Evolutionary conservation across 116 monocot species (phyloP).

Genomic region (Phalaenopsis hybrid): DNA sequence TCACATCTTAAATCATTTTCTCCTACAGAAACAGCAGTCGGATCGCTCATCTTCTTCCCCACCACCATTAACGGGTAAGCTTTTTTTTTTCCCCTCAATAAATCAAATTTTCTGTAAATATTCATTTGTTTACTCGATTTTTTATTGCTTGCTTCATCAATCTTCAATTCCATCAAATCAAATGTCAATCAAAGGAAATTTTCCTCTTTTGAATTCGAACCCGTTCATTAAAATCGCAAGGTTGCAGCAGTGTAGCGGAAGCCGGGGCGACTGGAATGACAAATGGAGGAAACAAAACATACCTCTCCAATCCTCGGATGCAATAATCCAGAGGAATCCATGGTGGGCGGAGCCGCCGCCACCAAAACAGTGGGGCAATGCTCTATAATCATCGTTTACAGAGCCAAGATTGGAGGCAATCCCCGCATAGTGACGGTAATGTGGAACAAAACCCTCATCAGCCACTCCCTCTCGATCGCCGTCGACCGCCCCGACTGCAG

Average conservation of each 20-base stretch:
- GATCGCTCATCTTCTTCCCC: background rate
- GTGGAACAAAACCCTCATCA: slow-evolving; percentile 71
- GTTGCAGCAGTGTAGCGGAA: no score
- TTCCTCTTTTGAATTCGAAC: no score
- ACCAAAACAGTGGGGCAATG: slow-evolving; percentile 31
- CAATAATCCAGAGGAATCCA: background rate
- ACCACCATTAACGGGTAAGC: background rate
- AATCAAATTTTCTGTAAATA: background rate
- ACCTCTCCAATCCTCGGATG: background rate
- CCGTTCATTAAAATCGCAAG: no score
- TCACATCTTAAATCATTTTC: no score
- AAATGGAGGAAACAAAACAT: slow-evolving; percentile 23
- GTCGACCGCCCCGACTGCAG: slow-evolving; percentile 19
- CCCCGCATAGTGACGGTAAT: slow-evolving; percentile 33
- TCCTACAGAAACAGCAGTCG: no score
- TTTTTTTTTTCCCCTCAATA: background rate
- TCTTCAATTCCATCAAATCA: no score
- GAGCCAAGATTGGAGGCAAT: slow-evolving; percentile 28
- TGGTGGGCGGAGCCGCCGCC: background rate
- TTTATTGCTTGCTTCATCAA: no score
- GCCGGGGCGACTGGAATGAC: slow-evolving; percentile 5
- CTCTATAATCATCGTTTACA: slow-evolving; percentile 57
- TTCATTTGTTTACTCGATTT: background rate
- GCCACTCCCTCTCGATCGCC: slow-evolving; percentile 60
- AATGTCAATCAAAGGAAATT: no score